Conservation (phyloP, 495 filamentous ascomycete species). For the Penicillium subrubescens region DNA sequence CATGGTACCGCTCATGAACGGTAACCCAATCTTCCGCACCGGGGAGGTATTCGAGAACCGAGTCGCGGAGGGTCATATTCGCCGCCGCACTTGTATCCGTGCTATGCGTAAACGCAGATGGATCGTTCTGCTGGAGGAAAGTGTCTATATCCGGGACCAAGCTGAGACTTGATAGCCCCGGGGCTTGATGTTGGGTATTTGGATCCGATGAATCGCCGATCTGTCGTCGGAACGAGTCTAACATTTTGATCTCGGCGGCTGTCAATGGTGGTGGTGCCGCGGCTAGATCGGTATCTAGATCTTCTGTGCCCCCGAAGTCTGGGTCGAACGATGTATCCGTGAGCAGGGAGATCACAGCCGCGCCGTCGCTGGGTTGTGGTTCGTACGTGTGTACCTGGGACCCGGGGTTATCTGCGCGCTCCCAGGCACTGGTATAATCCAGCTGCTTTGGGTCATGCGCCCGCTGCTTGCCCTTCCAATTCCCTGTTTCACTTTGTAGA, state of each 20-base stretch:
- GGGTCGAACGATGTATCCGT: conserved; percentile 55
- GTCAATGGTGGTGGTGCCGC: conserved; percentile 28
- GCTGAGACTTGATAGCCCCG: conserved; percentile 30
- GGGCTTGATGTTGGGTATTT: not conserved
- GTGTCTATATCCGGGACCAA: conserved; percentile 49
- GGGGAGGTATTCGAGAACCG: conserved; percentile 33
- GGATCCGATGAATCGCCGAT: not conserved
- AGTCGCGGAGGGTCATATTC: conserved; percentile 29
- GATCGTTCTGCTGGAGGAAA: conserved; percentile 29
- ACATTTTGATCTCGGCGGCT: conserved; percentile 30
- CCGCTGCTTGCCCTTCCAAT: conserved; percentile 36
- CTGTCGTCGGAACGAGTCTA: conserved; percentile 41
- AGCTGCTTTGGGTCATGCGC: conserved; percentile 17
- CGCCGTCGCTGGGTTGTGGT: conserved; percentile 36
- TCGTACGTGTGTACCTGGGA: not conserved
- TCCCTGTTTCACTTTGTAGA: conserved; percentile 18
- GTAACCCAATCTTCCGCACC: conserved; percentile 57
- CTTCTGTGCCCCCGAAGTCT: conserved; percentile 34
- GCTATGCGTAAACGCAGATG: conserved; percentile 2
- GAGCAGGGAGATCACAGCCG: conserved; percentile 54
- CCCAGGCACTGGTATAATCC: conserved; percentile 26
- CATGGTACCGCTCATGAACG: conserved; percentile 67
- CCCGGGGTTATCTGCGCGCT: conserved; percentile 8
- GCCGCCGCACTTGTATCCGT: not conserved
- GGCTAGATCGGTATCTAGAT: conserved; percentile 34